Evolutionary conservation across 306 rosid genomes (phyloP), one percentile per base, ranked within the genome.

Genomic region (Rosa rugosa): DNA sequence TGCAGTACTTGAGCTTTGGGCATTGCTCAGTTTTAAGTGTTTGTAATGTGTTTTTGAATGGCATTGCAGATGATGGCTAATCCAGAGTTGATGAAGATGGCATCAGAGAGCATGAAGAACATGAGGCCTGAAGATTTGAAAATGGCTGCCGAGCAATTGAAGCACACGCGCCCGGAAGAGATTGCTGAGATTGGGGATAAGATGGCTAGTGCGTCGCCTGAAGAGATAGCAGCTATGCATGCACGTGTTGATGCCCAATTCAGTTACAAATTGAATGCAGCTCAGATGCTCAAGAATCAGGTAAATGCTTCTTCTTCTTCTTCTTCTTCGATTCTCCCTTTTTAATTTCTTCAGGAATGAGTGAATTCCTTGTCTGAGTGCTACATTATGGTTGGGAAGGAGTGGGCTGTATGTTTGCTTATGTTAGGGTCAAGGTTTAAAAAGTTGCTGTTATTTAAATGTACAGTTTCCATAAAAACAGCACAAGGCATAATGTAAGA

Each of bases 131-230:
- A 95, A 75, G 98, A 95, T 84, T 88, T 91, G 69, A 93, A 84
- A 74, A 45, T 79, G 42, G 99, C 98, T 73, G 97, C 97, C 0
- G 97, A 95, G 56, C 98, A 93, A 86, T 83, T 95, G 82, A 93
- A 93, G 87, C 90, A 90, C 78, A 86, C 99, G 0, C 90, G 89
- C 22, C 99, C 99, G 0, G 99, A 95, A 79, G 96, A 95, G 79
- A 95, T 95, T 92, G 97, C 96, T 50, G 93, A 95, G 90, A 90
- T 95, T 75, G 93, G 98, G 51, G 91, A 95, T 69, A 91, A 91
- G 91, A 91, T 93, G 94, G 93, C 97, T 27, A 91, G 68, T 83
- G 90, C 96, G 12, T 22, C 91, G 8, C 96, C 99, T 11, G 98
- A 95, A 60, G 99, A 95, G 79, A 74, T 95, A 34, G 94, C 97